These are phyloP conservation scores for Jimgerdemannia lactiflua DNA, from an alignment of 192 early-diverging fungal species.

Conservation along the genomic window DNA sequence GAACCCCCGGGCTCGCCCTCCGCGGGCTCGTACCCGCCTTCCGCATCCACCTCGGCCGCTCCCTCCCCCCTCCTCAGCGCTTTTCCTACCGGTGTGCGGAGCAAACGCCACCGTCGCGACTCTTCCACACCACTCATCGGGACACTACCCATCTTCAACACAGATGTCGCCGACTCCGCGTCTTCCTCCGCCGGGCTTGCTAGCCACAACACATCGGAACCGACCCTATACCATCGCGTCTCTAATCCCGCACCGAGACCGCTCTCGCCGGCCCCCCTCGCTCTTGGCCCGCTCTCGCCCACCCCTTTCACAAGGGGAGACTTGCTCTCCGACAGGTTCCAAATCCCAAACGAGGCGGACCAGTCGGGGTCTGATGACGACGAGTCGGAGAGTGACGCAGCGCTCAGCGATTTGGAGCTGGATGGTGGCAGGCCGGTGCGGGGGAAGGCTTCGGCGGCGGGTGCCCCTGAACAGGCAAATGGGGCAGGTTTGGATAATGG, in stretches of 20 bases:
- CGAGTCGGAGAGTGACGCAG: not conserved
- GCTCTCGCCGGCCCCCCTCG: not conserved
- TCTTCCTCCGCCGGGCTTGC: not conserved
- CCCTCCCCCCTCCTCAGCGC: not conserved
- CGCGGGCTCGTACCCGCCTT: not conserved
- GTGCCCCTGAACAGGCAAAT: not conserved
- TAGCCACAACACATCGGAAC: not conserved
- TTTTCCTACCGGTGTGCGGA: not conserved
- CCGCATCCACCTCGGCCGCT: not conserved
- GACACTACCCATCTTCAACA: conserved; percentile 15
- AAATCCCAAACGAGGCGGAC: not conserved
- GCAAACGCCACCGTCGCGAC: conserved; percentile 13
- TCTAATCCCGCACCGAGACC: not conserved
- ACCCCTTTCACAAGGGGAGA: not conserved
- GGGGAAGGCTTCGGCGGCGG: not conserved
- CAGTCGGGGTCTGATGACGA: not conserved
- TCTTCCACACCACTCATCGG: conserved; percentile 34
- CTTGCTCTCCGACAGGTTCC: conserved; percentile 2
- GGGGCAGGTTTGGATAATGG: conserved; percentile 1
- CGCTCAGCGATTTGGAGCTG: not conserved
- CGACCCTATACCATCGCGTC: not conserved
- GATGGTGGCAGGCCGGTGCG: not conserved
- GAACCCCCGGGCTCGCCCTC: not conserved
- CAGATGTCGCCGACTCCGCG: not conserved
- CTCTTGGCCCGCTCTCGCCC: not conserved